Conservation (phyloP, 352 stramenopile genomes). For the Globisporangium heterothallicum region DNA sequence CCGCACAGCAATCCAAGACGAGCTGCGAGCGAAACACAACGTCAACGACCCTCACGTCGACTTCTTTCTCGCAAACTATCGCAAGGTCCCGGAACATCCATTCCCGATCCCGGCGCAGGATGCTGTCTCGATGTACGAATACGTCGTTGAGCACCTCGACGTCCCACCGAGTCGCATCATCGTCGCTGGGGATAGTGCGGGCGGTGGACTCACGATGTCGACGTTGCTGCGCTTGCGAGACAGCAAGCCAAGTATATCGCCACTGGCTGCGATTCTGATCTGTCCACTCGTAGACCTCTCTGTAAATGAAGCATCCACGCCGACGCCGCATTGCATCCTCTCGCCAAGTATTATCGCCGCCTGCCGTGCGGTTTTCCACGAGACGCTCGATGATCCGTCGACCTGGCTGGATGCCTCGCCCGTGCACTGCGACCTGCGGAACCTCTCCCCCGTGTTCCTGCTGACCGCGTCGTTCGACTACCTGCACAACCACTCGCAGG, state of each 20-base stretch:
- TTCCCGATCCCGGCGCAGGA: slow-evolving; percentile 15
- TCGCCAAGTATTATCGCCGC: slow-evolving; percentile 2
- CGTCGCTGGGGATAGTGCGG: slow-evolving; percentile 13
- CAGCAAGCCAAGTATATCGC: slow-evolving; percentile 1
- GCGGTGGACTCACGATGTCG: slow-evolving; percentile 13
- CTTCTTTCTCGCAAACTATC: slow-evolving; percentile 19
- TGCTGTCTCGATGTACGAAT: slow-evolving; percentile 14
- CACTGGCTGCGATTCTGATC: slow-evolving; percentile 10
- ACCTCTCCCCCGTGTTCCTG: slow-evolving; percentile 29
- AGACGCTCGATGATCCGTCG: neutral
- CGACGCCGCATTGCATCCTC: slow-evolving; percentile 16
- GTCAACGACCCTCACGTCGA: slow-evolving; percentile 7
- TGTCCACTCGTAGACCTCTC: slow-evolving; percentile 21
- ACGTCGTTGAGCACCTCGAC: slow-evolving; percentile 11
- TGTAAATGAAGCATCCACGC: neutral
- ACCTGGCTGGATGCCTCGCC: slow-evolving; percentile 13
- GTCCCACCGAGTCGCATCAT: slow-evolving; percentile 11
- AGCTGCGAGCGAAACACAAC: neutral
- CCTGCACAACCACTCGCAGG: slow-evolving; percentile 21
- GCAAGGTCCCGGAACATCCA: slow-evolving; percentile 13
- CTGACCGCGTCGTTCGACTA: slow-evolving; percentile 28
- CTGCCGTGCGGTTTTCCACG: slow-evolving; percentile 1
- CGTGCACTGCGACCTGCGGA: slow-evolving; percentile 20
- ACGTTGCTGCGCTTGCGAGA: slow-evolving; percentile 13
- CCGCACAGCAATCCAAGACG: slow-evolving; percentile 2